These are phyloP conservation scores for Moesziomyces aphidis DNA, from an alignment of 1,284 basidiomycete genomes.

Conservation along the genomic window DNA sequence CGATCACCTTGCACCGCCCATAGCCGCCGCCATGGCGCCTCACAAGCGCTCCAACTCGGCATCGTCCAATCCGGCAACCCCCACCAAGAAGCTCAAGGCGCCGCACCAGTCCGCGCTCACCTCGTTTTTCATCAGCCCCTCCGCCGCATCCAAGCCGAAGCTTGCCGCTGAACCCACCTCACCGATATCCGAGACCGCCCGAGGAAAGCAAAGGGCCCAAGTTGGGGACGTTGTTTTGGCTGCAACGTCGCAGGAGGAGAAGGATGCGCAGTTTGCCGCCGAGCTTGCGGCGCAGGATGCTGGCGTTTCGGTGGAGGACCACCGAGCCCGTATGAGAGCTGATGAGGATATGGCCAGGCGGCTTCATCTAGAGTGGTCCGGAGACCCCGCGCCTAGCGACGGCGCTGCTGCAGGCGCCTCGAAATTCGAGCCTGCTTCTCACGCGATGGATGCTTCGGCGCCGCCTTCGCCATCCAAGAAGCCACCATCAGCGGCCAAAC, in stretches of 20 bases:
- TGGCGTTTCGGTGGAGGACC: conserved; percentile 16
- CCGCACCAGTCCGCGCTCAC: conserved; percentile 38
- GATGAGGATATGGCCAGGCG: conserved; percentile 49
- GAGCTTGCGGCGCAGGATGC: conserved; percentile 43
- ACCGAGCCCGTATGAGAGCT: conserved; percentile 15
- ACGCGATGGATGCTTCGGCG: neutral
- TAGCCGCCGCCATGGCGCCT: conserved; percentile 17
- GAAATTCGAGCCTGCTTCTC: neutral
- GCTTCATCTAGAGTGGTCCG: conserved; percentile 37
- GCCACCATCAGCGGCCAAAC: conserved; percentile 1
- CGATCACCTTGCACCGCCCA: too few species aligned
- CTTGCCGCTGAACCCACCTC: conserved; percentile 12
- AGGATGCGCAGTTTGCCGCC: conserved; percentile 39
- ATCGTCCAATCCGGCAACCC: conserved; percentile 26
- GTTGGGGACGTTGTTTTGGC: neutral
- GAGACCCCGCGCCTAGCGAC: neutral
- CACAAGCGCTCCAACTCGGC: conserved; percentile 26
- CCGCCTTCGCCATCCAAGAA: conserved; percentile 11
- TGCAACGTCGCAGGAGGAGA: conserved; percentile 15
- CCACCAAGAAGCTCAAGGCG: conserved; percentile 31
- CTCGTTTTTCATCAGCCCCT: conserved; percentile 46
- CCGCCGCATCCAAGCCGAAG: conserved; percentile 8
- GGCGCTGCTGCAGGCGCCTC: neutral
- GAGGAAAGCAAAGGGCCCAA: conserved; percentile 19
- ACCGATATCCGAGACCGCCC: conserved; percentile 8